Percentiles rank a stretch among this genome's conserved stretches.
Conservation (phyloP, 2,329 filamentous ascomycete species). For the Fusarium nodosum region DNA sequence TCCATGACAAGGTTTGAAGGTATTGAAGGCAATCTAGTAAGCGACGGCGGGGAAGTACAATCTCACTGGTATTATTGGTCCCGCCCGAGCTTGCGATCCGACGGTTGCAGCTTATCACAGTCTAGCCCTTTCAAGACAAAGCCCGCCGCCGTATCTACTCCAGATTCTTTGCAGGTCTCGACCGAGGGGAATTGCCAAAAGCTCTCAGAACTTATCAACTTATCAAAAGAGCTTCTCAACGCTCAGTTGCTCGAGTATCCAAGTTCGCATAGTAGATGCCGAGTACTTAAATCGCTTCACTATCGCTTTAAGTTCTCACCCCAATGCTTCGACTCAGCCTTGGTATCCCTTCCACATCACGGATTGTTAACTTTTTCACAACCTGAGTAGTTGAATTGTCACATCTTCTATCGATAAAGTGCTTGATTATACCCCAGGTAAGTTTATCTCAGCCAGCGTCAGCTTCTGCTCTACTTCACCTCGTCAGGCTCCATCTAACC, state of each 20-base stretch:
- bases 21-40: neutral
- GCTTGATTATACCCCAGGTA: too few relatives aligned
- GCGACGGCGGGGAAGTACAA: neutral
- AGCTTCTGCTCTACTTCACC: neutral
- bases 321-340: neutral
- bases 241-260: rapidly evolving
- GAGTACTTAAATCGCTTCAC: conserved; percentile 14
- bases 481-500: neutral
- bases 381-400: too few relatives aligned
- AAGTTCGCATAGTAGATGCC: neutral
- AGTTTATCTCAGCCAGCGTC: too few relatives aligned
- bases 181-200: neutral
- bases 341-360: neutral
- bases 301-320: neutral
- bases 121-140: conserved; percentile 9
- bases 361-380: too few relatives aligned
- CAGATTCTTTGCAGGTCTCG: neutral
- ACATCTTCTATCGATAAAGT: too few relatives aligned
- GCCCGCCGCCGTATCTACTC: conserved; percentile 20
- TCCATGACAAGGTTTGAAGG: neutral
- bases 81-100: conserved; percentile 9
- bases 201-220: neutral
- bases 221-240: neutral
- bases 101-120: conserved; percentile 25
- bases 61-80: neutral